phyloP scores from a whole-genome alignment of 176 grass and related monocot genomes.

The Rhipidocladum racemiflorum region DNA sequence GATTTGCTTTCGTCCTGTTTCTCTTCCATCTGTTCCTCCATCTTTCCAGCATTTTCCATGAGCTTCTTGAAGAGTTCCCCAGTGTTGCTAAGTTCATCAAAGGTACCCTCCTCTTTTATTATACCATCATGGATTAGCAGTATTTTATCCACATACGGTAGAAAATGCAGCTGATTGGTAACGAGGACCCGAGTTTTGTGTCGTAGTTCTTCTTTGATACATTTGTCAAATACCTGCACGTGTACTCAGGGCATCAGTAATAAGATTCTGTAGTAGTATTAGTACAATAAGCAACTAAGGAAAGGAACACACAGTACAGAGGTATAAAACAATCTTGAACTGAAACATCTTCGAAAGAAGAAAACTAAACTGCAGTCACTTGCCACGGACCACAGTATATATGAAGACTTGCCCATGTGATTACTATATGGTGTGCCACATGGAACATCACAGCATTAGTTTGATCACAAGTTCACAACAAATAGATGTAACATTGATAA shows the following conservation, averaged over 20 bases:
- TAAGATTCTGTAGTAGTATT: conserved; percentile 11
- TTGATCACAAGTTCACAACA: too few species aligned
- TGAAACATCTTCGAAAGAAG: background rate
- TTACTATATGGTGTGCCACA: background rate
- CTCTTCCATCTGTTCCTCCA: conserved; percentile 95
- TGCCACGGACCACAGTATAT: background rate
- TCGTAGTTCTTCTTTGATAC: conserved; percentile 86
- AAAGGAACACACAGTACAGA: background rate
- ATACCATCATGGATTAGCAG: conserved; percentile 86
- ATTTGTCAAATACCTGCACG: conserved; percentile 95
- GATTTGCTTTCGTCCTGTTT: conserved; percentile 56
- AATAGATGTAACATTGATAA: background rate
- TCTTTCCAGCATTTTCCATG: conserved; percentile 99
- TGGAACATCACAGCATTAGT: background rate
- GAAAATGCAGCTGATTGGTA: conserved; percentile 98
- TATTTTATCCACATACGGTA: conserved; percentile 92
- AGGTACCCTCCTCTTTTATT: conserved; percentile 94
- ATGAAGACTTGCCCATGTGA: background rate
- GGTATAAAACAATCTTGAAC: background rate
- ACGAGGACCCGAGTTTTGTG: conserved; percentile 95
- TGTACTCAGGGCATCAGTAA: conserved; percentile 7
- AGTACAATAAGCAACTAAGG: background rate
- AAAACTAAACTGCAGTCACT: background rate
- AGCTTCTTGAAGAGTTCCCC: conserved; percentile 88
- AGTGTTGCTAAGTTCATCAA: conserved; percentile 85